Evolutionary conservation across 2,329 filamentous ascomycete species (phyloP), one percentile per base, ranked within the genome.

Genomic region (Sphaerostilbella broomeana): DNA sequence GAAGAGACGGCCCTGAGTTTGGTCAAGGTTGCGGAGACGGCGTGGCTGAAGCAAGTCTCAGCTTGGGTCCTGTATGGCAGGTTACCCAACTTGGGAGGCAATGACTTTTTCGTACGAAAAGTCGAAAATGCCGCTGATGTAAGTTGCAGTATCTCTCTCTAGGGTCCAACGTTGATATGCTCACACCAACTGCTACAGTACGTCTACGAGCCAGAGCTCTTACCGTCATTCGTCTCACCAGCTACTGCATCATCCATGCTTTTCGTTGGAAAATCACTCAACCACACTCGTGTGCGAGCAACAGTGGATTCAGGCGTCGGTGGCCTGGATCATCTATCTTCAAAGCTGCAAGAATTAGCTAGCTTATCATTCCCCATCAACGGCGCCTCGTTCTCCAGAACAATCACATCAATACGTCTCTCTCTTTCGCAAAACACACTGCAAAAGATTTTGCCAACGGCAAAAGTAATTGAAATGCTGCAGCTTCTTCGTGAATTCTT

Each of bases 11-110:
- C 87, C 0, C 65, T 79, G 47, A 77, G 81, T 43, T 66, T 97
- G 24, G 74, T 86, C n/a, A 75, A 69, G 11, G 73, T 86, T 16
- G 89, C 88, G 0, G 90, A 98, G 64, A 84, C 77, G 20, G 84
- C 89, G 7, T 98, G 92, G 92, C 67, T 97, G 55, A 85, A 87
- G 59, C 88, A 95, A 56, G 72, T 94, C 9, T 85, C 87, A 4
- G 84, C 85, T 18, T 98, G 90, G 90, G 73, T 97, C 7, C 64
- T 97, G 11, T 94, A 95, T 58, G 92, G 92, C 5, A 79, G 84
- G 35, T 64, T 95, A 42, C 89, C 90, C 1, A 74, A 73, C 11
- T 81, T 86, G 56, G 87, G 86, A 3, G 75, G 72, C 5, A 72
- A 76, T n/a, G 90, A 97, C 61, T 97, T 97, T 58, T 95, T 95